phyloP scores from a whole-genome alignment of 257 asterid genomes.

The Ajuga chamaepitys region DNA sequence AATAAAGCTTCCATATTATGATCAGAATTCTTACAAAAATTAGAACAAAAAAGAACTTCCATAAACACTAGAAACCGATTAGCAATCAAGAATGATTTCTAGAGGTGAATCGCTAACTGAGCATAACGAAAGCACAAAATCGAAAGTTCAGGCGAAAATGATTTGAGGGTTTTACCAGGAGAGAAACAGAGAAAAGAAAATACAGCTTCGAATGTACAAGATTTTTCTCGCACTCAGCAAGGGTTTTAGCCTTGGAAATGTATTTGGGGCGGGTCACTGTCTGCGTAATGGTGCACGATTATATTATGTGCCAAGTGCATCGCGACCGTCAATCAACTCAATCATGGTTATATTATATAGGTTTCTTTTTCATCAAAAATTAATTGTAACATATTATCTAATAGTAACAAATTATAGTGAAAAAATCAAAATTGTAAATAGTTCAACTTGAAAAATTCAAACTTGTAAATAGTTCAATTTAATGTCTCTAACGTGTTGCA shows the following conservation, averaged over 20 bases:
- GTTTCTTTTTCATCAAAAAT: too few species aligned
- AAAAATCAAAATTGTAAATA: too few species aligned
- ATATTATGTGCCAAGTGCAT: background rate
- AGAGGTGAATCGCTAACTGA: background rate
- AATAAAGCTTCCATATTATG: background rate
- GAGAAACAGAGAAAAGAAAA: background rate
- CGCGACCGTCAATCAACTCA: constrained; percentile 9
- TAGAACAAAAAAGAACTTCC: background rate
- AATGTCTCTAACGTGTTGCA: too few species aligned
- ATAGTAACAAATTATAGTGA: too few species aligned
- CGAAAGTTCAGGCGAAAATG: background rate
- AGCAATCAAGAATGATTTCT: background rate
- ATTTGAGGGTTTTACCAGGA: constrained; percentile 19
- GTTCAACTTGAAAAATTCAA: too few species aligned
- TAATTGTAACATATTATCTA: too few species aligned
- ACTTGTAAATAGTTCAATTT: too few species aligned
- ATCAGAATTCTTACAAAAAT: background rate
- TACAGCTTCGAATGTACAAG: background rate
- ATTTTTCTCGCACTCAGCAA: constrained; percentile 8
- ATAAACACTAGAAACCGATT: constrained; percentile 15
- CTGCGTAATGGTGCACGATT: background rate
- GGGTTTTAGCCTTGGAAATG: constrained; percentile 17
- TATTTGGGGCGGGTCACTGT: background rate
- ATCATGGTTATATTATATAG: too few species aligned
- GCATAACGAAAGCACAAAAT: background rate